These are phyloP conservation scores for Picea abies DNA, from an alignment of 83 land plant genomes.

Conservation along the genomic window DNA sequence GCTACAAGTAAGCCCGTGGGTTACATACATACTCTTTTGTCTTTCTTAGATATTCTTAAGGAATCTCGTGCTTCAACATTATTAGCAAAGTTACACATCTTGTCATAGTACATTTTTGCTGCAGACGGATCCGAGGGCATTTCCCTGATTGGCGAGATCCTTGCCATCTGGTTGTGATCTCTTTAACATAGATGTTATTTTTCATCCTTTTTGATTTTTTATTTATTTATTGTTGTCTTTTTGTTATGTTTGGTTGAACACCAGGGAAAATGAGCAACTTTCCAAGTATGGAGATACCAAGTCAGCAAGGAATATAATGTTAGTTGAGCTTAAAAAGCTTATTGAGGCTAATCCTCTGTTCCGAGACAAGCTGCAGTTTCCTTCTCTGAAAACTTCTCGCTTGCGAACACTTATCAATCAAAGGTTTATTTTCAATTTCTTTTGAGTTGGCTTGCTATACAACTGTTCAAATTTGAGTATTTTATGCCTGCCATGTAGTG, in stretches of 20 bases:
- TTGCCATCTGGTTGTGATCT: not conserved
- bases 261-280: slow-evolving; percentile 90
- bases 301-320: slow-evolving; percentile 87
- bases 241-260: slow-evolving; percentile 15
- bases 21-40: not conserved
- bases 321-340: slow-evolving; percentile 89
- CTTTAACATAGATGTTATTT: not conserved
- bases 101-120: not conserved
- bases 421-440: slow-evolving; percentile 44
- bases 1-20: not conserved
- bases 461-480: not conserved
- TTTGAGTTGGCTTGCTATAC: not conserved
- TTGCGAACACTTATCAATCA: slow-evolving; percentile 86
- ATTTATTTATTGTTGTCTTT: slow-evolving; percentile 1
- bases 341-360: slow-evolving; percentile 94
- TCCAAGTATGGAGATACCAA: slow-evolving; percentile 94
- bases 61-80: not conserved
- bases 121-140: not conserved
- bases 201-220: not conserved
- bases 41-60: not conserved
- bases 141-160: too few relatives aligned
- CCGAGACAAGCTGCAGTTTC: slow-evolving; percentile 86
- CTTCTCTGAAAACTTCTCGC: slow-evolving; percentile 75
- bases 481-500: not conserved
- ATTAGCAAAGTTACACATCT: not conserved